Evolutionary conservation across 306 rosid species (phyloP), one percentile per base, ranked within the genome.

Genomic region (Lablab purpureus): DNA sequence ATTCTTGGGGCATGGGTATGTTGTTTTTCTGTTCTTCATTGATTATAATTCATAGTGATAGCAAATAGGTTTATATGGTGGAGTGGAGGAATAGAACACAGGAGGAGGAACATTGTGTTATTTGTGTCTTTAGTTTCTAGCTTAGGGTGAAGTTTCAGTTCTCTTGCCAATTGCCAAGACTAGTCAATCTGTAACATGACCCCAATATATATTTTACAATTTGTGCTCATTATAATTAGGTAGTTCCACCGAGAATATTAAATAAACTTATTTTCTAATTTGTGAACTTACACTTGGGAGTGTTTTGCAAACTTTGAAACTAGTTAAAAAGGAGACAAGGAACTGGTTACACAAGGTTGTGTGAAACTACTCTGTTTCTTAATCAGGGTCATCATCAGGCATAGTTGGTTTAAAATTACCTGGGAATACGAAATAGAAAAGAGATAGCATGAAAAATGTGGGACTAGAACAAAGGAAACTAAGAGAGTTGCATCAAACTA

Each of bases 1-100:
- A 96, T 89, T 96, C 98, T 79, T 96, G 99, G 99, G 99, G 99
- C 54, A 84, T 96, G 91, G 99, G 99, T 96, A 89, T 83, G 92
- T 74, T 62, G 68, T 63, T 80, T 78, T 32, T 7, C 51, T 66
- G 67, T 75, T 62, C 50, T 37, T 19, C n/a, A n/a, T 52, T 47
- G 59, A 63, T 72, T 32, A 46, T 56, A 71, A 60, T 84, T 51
- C 41, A 43, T 40, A 63, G 34, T 49, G 74, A 81, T 71, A 32
- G 62, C 74, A 67, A n/a, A 79, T 76, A 86, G 66, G 60, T 51
- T 65, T 72, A 21, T 52, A 10, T 55, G 41, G 64, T 70, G 6
- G 59, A 56, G 13, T 55, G 11, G 51, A 74, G 6, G 54, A 56
- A 21, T 55, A 18, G 51, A 74, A 81, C 41, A 59, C 17, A 22